These are phyloP conservation scores for Atkinsonella hypoxylon DNA, from an alignment of 2,329 filamentous ascomycete genomes.

Conservation along the genomic window DNA sequence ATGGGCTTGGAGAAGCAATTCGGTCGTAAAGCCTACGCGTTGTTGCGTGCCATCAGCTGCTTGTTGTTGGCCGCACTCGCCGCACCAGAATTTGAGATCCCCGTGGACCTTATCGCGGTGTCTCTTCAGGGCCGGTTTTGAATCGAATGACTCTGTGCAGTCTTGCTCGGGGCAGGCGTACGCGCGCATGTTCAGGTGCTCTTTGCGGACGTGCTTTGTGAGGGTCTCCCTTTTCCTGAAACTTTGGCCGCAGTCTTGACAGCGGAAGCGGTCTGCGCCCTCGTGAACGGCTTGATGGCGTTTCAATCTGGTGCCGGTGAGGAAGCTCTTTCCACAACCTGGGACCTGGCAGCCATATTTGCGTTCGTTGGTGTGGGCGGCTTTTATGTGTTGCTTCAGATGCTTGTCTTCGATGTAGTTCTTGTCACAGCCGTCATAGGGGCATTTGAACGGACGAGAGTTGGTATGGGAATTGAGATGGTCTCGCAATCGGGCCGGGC, in stretches of 20 bases:
- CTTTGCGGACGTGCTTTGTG: conserved; percentile 66
- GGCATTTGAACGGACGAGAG: conserved; percentile 67
- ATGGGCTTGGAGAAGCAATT: conserved; percentile 60
- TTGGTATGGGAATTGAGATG: conserved; percentile 80
- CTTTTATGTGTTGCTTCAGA: conserved; percentile 73
- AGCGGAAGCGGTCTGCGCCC: conserved; percentile 63
- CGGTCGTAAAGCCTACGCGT: conserved; percentile 56
- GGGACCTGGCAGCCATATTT: conserved; percentile 59
- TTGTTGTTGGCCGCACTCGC: conserved; percentile 46
- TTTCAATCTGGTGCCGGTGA: conserved; percentile 65
- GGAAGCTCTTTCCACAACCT: conserved; percentile 68
- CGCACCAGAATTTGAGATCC: conserved; percentile 61
- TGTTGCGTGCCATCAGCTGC: conserved; percentile 27
- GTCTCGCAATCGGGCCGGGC: conserved; percentile 65
- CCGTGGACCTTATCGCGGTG: conserved; percentile 63
- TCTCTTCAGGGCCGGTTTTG: conserved; percentile 54
- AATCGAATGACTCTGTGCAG: conserved; percentile 64
- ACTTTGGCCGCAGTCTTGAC: conserved; percentile 60
- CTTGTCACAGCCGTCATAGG: conserved; percentile 61
- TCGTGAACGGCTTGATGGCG: conserved; percentile 66
- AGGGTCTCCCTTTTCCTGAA: conserved; percentile 85
- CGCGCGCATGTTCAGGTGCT: conserved; percentile 60
- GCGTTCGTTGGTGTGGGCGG: conserved; percentile 61
- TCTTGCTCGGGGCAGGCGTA: conserved; percentile 52
- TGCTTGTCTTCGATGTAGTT: conserved; percentile 80